Evolutionary conservation across 768 basidiomycete genomes (phyloP), one percentile per base, ranked within the genome.

Genomic region (Trametes cubensis): DNA sequence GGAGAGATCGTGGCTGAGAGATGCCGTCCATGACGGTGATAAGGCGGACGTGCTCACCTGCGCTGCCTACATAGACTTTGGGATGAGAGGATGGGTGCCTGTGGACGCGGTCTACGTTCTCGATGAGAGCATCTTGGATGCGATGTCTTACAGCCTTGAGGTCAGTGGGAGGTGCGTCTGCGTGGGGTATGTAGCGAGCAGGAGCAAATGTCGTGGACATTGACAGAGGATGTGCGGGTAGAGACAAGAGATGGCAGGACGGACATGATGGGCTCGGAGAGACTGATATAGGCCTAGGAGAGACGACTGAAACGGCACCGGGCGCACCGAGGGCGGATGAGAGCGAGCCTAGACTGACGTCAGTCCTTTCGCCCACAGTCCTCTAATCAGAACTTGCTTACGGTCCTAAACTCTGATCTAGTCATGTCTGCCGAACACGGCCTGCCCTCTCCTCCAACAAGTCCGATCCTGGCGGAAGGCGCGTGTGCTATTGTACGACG

Each of bases 181-280:
- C 20, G 46, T 70, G 67, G 7, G 64, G 60, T 44, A 70, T 65
- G 60, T 67, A 64, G n/a, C 67, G 67, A 21, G 61, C 41, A 10
- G 60, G 39, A 0, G 40, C 20, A 40, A 23, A 20, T 18, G 25
- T 15, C 8, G 62, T 38, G 18, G 62, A 59, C 62, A 63, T 58
- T 20, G 38, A 21, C 6, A 20, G 1, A 21, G 17, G 18, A 34
- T 1, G 45, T 47, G 30, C 14, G 46, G n/a, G 45, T 10, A 2
- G 25, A 21, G 42, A 30, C 44, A 20, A 21, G 17, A n/a, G 40
- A 38, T 20, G 51, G 4, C 23, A n/a, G 25, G 10, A 47, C 2
- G 40, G 44, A 44, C 18, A 30, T 30, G 34, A 52, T 14, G 5
- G 17, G 39, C 15, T 44, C 21, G 21, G 28, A 38, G 15, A 4